These are phyloP conservation scores for Sporisorium scitamineum DNA, from an alignment of 1,284 basidiomycete genomes.

Conservation along the genomic window DNA sequence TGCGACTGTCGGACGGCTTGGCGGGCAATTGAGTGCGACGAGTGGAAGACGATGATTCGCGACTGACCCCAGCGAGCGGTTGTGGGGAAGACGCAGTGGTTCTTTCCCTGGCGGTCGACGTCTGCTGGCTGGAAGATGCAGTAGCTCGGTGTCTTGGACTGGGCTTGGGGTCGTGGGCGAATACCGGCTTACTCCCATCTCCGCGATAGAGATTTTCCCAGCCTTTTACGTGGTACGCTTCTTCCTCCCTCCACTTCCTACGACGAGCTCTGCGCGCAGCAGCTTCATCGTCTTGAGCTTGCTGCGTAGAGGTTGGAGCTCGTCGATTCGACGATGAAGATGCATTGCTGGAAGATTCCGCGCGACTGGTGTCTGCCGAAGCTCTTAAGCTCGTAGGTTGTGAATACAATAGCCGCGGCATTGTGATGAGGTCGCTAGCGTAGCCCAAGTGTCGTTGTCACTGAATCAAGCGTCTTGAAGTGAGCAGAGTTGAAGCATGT, in stretches of 20 bases:
- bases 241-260: conserved; percentile 26
- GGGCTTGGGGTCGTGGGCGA: conserved; percentile 2
- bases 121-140: background rate
- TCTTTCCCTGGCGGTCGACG: background rate
- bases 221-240: conserved; percentile 29
- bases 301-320: background rate
- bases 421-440: background rate
- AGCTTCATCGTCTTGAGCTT: background rate
- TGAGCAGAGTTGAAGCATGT: background rate
- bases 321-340: background rate
- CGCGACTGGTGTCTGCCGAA: background rate
- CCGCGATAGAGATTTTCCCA: conserved; percentile 40
- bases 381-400: conserved; percentile 3
- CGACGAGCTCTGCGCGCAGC: conserved; percentile 23
- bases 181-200: conserved; percentile 23
- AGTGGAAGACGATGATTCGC: background rate
- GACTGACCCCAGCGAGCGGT: background rate
- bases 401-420: background rate
- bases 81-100: background rate
- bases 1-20: background rate
- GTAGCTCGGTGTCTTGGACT: background rate
- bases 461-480: background rate
- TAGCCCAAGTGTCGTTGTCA: background rate
- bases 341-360: background rate
- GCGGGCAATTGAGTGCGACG: background rate